Base-by-base conservation (phyloP, 371 early-diverging fungal genomes). In the Mucor ambiguus region DNA sequence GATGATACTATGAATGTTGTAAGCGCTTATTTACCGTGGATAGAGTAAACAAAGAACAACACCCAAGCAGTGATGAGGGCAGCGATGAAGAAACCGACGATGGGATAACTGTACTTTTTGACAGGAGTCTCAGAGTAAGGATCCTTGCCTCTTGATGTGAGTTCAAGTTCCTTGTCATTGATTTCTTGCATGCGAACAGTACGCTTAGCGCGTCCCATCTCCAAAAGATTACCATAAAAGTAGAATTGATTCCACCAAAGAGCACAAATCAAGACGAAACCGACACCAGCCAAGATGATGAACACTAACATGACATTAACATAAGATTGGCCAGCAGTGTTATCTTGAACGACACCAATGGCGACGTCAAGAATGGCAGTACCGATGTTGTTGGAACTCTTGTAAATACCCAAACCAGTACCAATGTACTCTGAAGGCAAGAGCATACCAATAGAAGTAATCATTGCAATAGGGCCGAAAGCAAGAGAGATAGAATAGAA, bases 331-430 rank as follows among this genome's bases (percentile, higher is more conserved):
- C 66, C 61, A 1, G 63, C 72, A 0, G 80, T 78, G 16, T 78
- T 68, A 65, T 85, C 86, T 58, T 85, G 86, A 8, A 85, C 71
- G 12, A 82, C 75, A 58, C 86, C 86, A 20, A 84, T 67, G 33
- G 74, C 64, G 30, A 82, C 80, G 60, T 86, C 84, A 10, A 86
- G 61, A 56, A 86, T 81, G 14, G 83, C 65, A 18, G 79, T 74
- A 29, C 83, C 86, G 49, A 84, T 68, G 54, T 83, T 86, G 48
- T 79, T 80, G 16, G 75, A 70, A 37, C 73, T 64, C 68, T 84
- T 84, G 67, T 80, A 80, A 32, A 86, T 65, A 54, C 86, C 84
- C n/a, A 86, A 61, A 58, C 83, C 84, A 49, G 84, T 86, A 61
- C 86, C 86, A 54, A 83, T 82, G 44, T 78, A 77, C n/a, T 80